Evolutionary conservation across 441 rosid genomes (phyloP).

Genomic region (Croton setiger): DNA sequence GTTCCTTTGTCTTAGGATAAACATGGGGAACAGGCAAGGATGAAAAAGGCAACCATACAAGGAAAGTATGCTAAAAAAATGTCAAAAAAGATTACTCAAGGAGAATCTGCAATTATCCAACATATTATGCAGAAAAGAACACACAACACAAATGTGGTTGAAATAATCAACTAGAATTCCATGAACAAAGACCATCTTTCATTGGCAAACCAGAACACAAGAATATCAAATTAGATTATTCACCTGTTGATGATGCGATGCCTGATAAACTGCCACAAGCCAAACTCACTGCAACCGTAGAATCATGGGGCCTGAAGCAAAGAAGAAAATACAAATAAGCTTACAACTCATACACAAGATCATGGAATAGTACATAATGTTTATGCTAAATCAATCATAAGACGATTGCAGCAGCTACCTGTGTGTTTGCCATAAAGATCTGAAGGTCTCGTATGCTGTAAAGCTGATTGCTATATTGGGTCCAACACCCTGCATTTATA

Average conservation of each 20-base stretch:
- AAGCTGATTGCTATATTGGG: conserved; percentile 92
- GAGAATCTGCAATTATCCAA: conserved; percentile 10
- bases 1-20: not conserved
- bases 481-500: conserved; percentile 69
- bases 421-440: conserved; percentile 71
- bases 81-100: conserved; percentile 5
- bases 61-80: not conserved
- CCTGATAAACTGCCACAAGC: conserved; percentile 97
- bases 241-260: conserved; percentile 88
- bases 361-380: not conserved
- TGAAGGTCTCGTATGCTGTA: conserved; percentile 75
- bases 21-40: not conserved
- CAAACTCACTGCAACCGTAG: conserved; percentile 59
- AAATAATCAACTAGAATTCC: not conserved
- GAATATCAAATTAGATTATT: conserved; percentile 22
- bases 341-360: not conserved
- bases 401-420: conserved; percentile 41
- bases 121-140: not conserved
- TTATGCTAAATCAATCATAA: not conserved
- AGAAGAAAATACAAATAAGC: conserved; percentile 1
- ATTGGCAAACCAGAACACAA: conserved; percentile 7
- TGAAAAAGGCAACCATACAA: not conserved
- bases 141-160: not conserved
- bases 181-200: not conserved
- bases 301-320: conserved; percentile 67